Percentiles rank a stretch among this genome's conserved stretches.
These are phyloP conservation scores for Amphirosellinia nigrospora DNA, from an alignment of 495 filamentous ascomycete genomes.

Conservation along the genomic window DNA sequence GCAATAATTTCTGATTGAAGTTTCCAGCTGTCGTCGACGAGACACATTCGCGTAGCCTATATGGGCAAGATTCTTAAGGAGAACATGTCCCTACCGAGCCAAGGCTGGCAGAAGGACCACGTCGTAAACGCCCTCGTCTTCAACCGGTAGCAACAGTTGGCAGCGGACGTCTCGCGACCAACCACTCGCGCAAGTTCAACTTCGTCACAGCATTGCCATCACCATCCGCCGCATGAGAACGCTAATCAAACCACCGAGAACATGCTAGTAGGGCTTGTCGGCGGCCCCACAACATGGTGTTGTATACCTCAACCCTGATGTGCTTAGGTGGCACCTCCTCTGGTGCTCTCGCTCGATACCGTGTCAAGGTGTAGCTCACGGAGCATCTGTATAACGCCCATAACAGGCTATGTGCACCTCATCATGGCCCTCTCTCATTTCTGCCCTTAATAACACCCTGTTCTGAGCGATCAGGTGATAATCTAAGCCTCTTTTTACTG, in stretches of 20 bases:
- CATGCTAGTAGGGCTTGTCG: neutral
- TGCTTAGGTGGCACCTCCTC: neutral
- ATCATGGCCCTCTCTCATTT: neutral
- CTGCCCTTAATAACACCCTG: neutral
- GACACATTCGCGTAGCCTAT: constrained; percentile 73
- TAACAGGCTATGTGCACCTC: neutral
- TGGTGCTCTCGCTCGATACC: neutral
- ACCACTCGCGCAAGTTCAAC: constrained; percentile 4
- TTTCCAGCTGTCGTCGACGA: constrained; percentile 54
- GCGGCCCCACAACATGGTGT: neutral
- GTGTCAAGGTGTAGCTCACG: neutral
- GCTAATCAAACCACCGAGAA: neutral
- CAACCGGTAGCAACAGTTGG: constrained; percentile 45
- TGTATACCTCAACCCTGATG: neutral
- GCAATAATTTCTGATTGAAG: constrained; percentile 26
- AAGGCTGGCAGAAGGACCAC: constrained; percentile 79
- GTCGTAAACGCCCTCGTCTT: constrained; percentile 83
- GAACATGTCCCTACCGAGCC: constrained; percentile 61
- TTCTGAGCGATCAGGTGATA: constrained; percentile 9
- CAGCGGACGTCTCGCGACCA: constrained; percentile 13
- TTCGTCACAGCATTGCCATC: neutral
- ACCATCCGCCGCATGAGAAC: constrained; percentile 3
- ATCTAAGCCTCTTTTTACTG: constrained; percentile 20
- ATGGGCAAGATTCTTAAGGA: constrained; percentile 81
- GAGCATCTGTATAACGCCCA: neutral